Percentiles rank a stretch among this genome's conserved stretches.
Evolutionary conservation across 257 asterid species (phyloP).

Genomic region (Forsythia viridissima): DNA sequence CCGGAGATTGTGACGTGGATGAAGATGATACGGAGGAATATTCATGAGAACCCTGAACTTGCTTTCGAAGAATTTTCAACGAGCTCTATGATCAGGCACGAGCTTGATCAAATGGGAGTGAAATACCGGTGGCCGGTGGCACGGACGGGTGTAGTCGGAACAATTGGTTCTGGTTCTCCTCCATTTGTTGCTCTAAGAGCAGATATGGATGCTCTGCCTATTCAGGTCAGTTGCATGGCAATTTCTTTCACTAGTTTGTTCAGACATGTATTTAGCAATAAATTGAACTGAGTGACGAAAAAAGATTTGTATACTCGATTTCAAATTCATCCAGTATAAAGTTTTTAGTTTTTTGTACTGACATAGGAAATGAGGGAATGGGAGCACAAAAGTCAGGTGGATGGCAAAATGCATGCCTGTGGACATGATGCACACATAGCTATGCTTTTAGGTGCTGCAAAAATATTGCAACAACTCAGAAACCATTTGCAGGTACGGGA

Average conservation of each 20-base stretch:
- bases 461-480: slow-evolving; percentile 35
- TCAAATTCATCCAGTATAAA: too few species aligned
- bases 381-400: slow-evolving; percentile 42
- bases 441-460: slow-evolving; percentile 54
- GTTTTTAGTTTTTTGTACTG: too few species aligned
- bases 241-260: too few species aligned
- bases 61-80: slow-evolving; percentile 51
- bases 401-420: slow-evolving; percentile 59
- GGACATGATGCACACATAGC: slow-evolving; percentile 51
- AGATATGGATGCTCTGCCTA: slow-evolving; percentile 63
- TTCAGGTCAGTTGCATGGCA: slow-evolving; percentile 34
- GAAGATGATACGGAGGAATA: slow-evolving; percentile 41
- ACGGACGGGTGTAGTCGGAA: slow-evolving; percentile 48
- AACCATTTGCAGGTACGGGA: slow-evolving; percentile 10
- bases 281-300: not conserved
- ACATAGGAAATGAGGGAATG: slow-evolving; percentile 46
- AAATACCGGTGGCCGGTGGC: slow-evolving; percentile 57
- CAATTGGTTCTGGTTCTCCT: slow-evolving; percentile 48
- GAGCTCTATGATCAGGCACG: slow-evolving; percentile 41
- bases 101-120: slow-evolving; percentile 50
- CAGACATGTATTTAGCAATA: not conserved
- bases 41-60: slow-evolving; percentile 57
- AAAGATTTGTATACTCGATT: too few species aligned
- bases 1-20: slow-evolving; percentile 38
- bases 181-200: slow-evolving; percentile 69